phyloP scores from a whole-genome alignment of 371 early-diverging fungal genomes.

The Mortierella sp. region DNA sequence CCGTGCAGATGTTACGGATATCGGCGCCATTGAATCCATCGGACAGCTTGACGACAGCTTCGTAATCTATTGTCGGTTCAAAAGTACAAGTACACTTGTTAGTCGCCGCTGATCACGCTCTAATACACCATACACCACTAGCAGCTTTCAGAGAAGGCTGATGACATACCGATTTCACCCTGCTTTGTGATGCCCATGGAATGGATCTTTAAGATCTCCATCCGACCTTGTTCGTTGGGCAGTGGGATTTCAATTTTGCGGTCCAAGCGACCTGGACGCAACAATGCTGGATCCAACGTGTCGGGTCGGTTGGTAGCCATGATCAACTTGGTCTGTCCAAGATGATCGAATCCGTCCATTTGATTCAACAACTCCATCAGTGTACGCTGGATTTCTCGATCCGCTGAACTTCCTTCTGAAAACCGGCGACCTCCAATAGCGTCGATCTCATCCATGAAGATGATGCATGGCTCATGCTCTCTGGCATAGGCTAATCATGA shows the following conservation, averaged over 20 bases:
- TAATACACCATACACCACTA: no score
- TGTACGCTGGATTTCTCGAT: slow-evolving; percentile 99
- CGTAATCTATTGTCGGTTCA: slow-evolving; percentile 78
- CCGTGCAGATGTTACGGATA: slow-evolving; percentile 99
- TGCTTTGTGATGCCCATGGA: slow-evolving; percentile 93
- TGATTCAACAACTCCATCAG: slow-evolving; percentile 99
- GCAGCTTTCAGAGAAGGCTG: no score
- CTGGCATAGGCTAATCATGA: slow-evolving; percentile 98
- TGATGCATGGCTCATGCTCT: slow-evolving; percentile 99
- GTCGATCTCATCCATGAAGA: slow-evolving; percentile 99
- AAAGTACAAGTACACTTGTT: no score
- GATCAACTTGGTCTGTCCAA: slow-evolving; percentile 98
- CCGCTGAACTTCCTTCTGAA: slow-evolving; percentile 99
- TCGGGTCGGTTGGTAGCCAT: slow-evolving; percentile 99
- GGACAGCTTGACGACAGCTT: slow-evolving; percentile 97
- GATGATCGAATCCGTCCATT: slow-evolving; percentile 99
- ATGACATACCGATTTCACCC: slow-evolving; percentile 88
- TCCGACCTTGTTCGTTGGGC: slow-evolving; percentile 88
- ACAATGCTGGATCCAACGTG: slow-evolving; percentile 98
- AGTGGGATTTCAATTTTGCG: slow-evolving; percentile 99
- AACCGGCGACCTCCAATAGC: slow-evolving; percentile 99
- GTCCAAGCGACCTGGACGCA: slow-evolving; percentile 98
- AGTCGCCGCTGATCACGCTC: no score
- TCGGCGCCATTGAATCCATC: slow-evolving; percentile 99
- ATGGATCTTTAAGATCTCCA: slow-evolving; percentile 97